These are phyloP conservation scores for Excoecaria cochinchinensis DNA, from an alignment of 345 rosid species.

Conservation along the genomic window DNA sequence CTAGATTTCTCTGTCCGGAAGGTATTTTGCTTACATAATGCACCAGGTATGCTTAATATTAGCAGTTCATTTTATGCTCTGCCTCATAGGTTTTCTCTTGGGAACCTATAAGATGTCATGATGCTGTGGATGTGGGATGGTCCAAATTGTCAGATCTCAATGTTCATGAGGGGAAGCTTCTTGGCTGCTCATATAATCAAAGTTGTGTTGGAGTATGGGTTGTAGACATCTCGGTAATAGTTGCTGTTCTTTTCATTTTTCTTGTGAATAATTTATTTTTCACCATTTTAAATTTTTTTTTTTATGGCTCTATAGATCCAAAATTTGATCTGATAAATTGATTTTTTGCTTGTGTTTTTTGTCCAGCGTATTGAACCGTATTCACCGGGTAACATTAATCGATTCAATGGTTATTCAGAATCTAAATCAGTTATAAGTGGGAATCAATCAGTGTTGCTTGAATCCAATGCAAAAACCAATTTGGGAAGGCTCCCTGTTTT, in stretches of 20 bases:
- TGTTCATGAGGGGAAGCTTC: constrained; percentile 97
- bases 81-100: constrained; percentile 78
- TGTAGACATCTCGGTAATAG: constrained; percentile 86
- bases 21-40: constrained; percentile 4
- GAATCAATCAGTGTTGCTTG: constrained; percentile 54
- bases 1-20: neutral
- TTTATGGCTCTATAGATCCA: constrained; percentile 15
- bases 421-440: constrained; percentile 53
- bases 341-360: constrained; percentile 16
- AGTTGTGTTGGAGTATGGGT: constrained; percentile 99
- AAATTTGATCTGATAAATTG: constrained; percentile 16
- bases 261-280: constrained; percentile 17
- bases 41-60: constrained; percentile 7
- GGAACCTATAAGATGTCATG: constrained; percentile 94
- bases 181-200: constrained; percentile 97
- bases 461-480: constrained; percentile 55
- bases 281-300: constrained; percentile 23
- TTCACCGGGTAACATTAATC: constrained; percentile 46
- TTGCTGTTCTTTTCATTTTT: constrained; percentile 4
- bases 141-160: constrained; percentile 91
- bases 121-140: constrained; percentile 98
- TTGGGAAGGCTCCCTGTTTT: constrained; percentile 54
- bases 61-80: constrained; percentile 9
- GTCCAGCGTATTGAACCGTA: constrained; percentile 74
- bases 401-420: constrained; percentile 58